These are phyloP conservation scores for Orbilia ellipsospora DNA, from an alignment of 2,329 filamentous ascomycete genomes.

Conservation along the genomic window DNA sequence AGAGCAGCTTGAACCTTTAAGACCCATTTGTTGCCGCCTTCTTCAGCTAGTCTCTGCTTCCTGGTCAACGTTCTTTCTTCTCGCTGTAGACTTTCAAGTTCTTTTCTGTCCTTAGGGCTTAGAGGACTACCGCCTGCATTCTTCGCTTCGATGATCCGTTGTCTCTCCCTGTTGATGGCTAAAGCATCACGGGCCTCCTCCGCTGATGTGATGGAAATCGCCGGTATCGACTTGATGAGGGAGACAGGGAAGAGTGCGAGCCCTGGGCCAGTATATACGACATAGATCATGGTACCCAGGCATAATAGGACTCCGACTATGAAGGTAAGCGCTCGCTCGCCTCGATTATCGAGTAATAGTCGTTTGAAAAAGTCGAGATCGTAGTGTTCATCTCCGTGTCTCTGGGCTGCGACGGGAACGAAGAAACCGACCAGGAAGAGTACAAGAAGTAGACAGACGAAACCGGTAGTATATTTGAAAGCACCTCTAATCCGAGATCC, in stretches of 20 bases:
- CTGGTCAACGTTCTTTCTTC: constrained; percentile 93
- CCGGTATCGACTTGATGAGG: constrained; percentile 90
- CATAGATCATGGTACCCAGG: constrained; percentile 84
- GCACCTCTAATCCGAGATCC: constrained; percentile 81
- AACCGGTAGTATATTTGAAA: constrained; percentile 88
- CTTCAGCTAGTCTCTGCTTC: constrained; percentile 85
- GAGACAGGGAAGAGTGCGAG: constrained; percentile 88
- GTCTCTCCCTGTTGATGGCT: constrained; percentile 87
- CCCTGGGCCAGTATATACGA: constrained; percentile 87
- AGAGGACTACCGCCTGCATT: constrained; percentile 76
- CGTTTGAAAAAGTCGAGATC: constrained; percentile 93
- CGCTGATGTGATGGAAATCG: constrained; percentile 82
- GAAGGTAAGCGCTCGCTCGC: constrained; percentile 92
- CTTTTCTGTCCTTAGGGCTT: constrained; percentile 84
- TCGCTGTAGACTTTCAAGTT: constrained; percentile 84
- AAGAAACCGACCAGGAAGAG: constrained; percentile 95
- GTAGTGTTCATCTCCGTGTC: constrained; percentile 71
- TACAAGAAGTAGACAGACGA: constrained; percentile 80
- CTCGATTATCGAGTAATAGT: constrained; percentile 84
- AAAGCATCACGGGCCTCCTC: constrained; percentile 71
- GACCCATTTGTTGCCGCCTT: constrained; percentile 80
- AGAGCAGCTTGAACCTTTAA: constrained; percentile 83
- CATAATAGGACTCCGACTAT: constrained; percentile 87
- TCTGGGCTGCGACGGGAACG: constrained; percentile 79
- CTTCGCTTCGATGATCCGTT: constrained; percentile 88